Base-by-base conservation (phyloP, 2,329 filamentous ascomycete genomes). In the Penicillium sp. region DNA sequence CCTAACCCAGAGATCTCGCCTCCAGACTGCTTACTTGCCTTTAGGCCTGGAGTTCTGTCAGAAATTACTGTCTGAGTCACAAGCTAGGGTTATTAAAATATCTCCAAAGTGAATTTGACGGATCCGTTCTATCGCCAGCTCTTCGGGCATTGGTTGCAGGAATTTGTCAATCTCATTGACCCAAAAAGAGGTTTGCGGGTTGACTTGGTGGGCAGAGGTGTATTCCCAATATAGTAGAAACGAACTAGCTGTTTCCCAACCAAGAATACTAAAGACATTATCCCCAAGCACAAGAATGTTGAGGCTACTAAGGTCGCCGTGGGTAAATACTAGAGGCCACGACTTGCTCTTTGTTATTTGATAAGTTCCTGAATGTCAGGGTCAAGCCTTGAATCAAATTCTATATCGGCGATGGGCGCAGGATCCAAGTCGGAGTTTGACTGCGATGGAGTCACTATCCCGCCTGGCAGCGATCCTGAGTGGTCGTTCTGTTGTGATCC, bases 151-250 rank as follows among this genome's bases (percentile, higher is more conserved):
- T 18, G 18, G 18, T 25, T 64, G 55, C 37, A 76, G 51, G 46
- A 74, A 73, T 5, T 66, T 70, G 45, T 70, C 61, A 50, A 73
- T 64, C 48, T 72, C 61, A 43, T 67, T 45, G 39, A 53, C 38
- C 69, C 67, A 73, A 41, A 70, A 71, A 28, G 52, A 53, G 38
- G 71, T 72, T 9, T 62, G 54, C 4, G 63, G 66, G 49, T 73
- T 75, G 26, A 70, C 72, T 57, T 73, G 62, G 49, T 60, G 65
- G 18, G 68, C 71, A 39, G 59, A 35, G 6, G 68, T 71, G 35
- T 66, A 65, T 58, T 66, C 58, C 57, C 57, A 65, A 46, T 65
- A 64, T 35, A 46, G 57, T 25, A 55, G 61, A 55, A 61, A 66
- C 62, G 57, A 65, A 28, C 64, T 58, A 47, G 64, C 58, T 25